Conservation (phyloP, 2,329 filamentous ascomycete species). For the Ceratocystis ficicola region DNA sequence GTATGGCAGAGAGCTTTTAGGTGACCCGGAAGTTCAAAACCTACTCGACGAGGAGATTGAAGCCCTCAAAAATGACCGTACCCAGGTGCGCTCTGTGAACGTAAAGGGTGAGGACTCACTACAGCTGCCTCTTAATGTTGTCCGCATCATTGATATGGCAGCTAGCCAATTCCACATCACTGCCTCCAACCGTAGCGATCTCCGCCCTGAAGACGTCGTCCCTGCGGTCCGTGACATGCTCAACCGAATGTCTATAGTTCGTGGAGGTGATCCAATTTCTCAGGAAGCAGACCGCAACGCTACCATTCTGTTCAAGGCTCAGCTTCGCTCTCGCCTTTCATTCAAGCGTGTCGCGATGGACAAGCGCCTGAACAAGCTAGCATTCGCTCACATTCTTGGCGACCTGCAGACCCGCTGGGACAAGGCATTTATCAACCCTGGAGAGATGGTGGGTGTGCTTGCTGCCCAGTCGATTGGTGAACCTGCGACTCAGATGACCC, state of each 20-base stretch:
- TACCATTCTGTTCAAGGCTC: constrained; percentile 82
- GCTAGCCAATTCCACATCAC: constrained; percentile 86
- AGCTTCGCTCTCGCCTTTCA: constrained; percentile 75
- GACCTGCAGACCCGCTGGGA: constrained; percentile 83
- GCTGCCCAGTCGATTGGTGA: constrained; percentile 98
- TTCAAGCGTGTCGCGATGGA: constrained; percentile 86
- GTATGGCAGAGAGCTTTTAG: constrained; percentile 72
- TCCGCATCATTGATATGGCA: constrained; percentile 80
- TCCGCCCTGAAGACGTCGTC: constrained; percentile 79
- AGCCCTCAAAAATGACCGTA: constrained; percentile 59
- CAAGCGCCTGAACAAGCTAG: constrained; percentile 76
- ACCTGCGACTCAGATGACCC: constrained; percentile 96
- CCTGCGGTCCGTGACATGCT: constrained; percentile 64
- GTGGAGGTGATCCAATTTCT: constrained; percentile 71
- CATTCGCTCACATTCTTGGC: constrained; percentile 83
- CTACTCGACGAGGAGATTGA: constrained; percentile 85
- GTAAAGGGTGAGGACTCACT: constrained; percentile 68
- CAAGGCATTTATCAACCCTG: constrained; percentile 72
- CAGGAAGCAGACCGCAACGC: constrained; percentile 77
- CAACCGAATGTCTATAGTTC: constrained; percentile 69
- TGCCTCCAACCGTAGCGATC: constrained; percentile 70
- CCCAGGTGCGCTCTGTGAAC: constrained; percentile 58
- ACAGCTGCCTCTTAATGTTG: constrained; percentile 84
- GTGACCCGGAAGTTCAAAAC: constrained; percentile 76
- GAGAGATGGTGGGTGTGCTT: constrained; percentile 97